Evolutionary conservation across 116 monocot species (phyloP).

Genomic region (Trichopus zeylanicus): DNA sequence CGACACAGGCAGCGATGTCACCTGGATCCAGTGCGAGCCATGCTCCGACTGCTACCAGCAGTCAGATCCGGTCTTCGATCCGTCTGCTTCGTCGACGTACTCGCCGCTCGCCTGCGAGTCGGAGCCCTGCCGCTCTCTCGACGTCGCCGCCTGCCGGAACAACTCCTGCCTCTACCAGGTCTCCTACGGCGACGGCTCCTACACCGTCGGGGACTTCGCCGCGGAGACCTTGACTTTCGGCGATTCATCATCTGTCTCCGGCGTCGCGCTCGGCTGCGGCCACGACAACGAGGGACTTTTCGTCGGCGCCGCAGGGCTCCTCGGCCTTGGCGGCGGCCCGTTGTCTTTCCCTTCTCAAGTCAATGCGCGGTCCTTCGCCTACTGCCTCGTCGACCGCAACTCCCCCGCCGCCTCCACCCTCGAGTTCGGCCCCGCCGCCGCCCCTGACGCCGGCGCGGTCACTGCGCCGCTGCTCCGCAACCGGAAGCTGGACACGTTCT

Average conservation of each 20-base stretch:
- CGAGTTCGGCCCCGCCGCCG: slow-evolving; percentile 34
- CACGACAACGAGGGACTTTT: slow-evolving; percentile 34
- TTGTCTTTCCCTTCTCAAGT: slow-evolving; percentile 32
- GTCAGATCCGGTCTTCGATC: slow-evolving; percentile 25
- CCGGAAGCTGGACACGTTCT: slow-evolving; percentile 42
- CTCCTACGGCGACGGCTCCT: slow-evolving; percentile 35
- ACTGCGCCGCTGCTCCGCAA: slow-evolving; percentile 42
- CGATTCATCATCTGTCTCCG: background rate
- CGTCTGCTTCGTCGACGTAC: slow-evolving; percentile 21
- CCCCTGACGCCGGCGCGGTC: slow-evolving; percentile 12
- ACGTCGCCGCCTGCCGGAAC: slow-evolving; percentile 20
- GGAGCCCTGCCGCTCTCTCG: slow-evolving; percentile 28
- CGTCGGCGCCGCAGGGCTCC: slow-evolving; percentile 26
- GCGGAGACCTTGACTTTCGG: slow-evolving; percentile 26
- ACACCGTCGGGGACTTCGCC: slow-evolving; percentile 23
- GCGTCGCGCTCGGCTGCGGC: slow-evolving; percentile 29
- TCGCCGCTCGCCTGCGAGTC: slow-evolving; percentile 19
- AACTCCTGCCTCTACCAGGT: slow-evolving; percentile 25
- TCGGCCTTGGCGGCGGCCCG: slow-evolving; percentile 27
- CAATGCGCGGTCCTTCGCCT: slow-evolving; percentile 14
- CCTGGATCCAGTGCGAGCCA: slow-evolving; percentile 42
- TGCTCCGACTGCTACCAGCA: slow-evolving; percentile 37
- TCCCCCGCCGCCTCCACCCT: slow-evolving; percentile 24
- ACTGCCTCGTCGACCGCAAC: slow-evolving; percentile 31
- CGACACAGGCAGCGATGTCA: slow-evolving; percentile 48